A percentile compares a stretch with the other conserved stretches of the same genome.
Evolutionary conservation across 2,329 filamentous ascomycete species (phyloP).

Genomic region (Arthrinium phaeospermum): DNA sequence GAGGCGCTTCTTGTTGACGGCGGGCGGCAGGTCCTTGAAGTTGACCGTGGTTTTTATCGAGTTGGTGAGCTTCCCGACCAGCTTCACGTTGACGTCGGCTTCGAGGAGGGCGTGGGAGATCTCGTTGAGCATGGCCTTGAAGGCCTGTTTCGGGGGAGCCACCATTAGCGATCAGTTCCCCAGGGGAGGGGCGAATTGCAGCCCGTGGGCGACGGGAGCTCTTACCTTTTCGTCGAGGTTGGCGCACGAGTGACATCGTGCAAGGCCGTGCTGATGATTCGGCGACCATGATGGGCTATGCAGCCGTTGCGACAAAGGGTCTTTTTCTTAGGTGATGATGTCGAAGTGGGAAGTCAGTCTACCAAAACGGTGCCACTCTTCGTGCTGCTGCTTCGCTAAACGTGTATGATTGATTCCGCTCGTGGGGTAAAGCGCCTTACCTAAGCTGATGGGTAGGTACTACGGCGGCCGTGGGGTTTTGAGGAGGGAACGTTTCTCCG

Average conservation of each 20-base stretch:
- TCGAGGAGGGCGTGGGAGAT: constrained; percentile 95
- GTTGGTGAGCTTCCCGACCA: constrained; percentile 89
- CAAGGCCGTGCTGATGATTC: constrained; percentile 98
- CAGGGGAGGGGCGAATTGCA: constrained; percentile 3
- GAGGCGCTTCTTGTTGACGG: constrained; percentile 96
- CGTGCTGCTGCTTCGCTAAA: constrained; percentile 11
- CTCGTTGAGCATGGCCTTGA: constrained; percentile 98
- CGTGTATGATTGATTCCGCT: constrained; percentile 2
- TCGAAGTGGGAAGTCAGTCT: constrained; percentile 1
- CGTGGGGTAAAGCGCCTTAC: constrained; percentile 7
- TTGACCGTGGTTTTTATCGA: constrained; percentile 91
- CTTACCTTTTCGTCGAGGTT: constrained; percentile 91
- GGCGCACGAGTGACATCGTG: constrained; percentile 89
- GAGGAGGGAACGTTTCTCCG: constrained; percentile 3
- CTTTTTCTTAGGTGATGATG: not conserved
- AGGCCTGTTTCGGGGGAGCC: constrained; percentile 65
- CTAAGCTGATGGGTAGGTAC: not conserved
- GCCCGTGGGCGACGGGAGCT: constrained; percentile 22
- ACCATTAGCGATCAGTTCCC: constrained; percentile 41
- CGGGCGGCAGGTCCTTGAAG: constrained; percentile 89
- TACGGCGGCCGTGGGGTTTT: not conserved
- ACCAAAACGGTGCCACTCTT: constrained; percentile 10
- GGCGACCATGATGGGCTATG: constrained; percentile 75
- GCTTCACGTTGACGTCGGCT: constrained; percentile 95
- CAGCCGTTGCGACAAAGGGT: constrained; percentile 10